These are phyloP conservation scores for Neurospora sp. DNA, from an alignment of 495 filamentous ascomycete species.

Conservation along the genomic window DNA sequence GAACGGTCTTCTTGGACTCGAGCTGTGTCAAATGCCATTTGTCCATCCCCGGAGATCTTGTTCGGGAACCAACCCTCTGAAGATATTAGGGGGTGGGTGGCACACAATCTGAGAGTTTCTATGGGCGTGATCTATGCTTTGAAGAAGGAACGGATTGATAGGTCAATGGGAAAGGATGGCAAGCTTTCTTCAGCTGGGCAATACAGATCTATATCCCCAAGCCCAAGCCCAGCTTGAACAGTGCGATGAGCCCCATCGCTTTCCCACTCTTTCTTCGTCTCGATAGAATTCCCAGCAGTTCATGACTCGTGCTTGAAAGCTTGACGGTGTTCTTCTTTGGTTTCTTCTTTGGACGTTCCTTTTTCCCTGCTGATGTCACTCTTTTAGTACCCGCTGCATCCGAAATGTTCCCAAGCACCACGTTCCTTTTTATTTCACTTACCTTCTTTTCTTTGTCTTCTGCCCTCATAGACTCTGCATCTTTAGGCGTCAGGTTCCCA, in stretches of 20 bases:
- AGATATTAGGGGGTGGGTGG: not conserved
- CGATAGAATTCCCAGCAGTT: not conserved
- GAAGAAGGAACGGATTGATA: not conserved
- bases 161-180: not conserved
- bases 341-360: not conserved
- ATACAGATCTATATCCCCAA: not conserved
- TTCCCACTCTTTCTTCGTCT: not conserved
- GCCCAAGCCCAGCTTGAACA: not conserved
- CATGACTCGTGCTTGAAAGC: not conserved
- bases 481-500: not conserved
- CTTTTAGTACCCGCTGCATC: not conserved
- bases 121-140: not conserved
- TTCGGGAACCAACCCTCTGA: not conserved
- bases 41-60: not conserved
- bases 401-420: not conserved
- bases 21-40: not conserved
- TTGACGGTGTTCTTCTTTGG: not conserved
- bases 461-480: not conserved
- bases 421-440: not conserved
- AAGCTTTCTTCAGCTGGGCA: not conserved
- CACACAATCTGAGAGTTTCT: not conserved
- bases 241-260: not conserved
- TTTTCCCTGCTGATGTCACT: not conserved
- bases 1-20: not conserved
- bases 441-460: not conserved